Evolutionary conservation across 257 asterid species (phyloP).

Genomic region (Salvia splendens): DNA sequence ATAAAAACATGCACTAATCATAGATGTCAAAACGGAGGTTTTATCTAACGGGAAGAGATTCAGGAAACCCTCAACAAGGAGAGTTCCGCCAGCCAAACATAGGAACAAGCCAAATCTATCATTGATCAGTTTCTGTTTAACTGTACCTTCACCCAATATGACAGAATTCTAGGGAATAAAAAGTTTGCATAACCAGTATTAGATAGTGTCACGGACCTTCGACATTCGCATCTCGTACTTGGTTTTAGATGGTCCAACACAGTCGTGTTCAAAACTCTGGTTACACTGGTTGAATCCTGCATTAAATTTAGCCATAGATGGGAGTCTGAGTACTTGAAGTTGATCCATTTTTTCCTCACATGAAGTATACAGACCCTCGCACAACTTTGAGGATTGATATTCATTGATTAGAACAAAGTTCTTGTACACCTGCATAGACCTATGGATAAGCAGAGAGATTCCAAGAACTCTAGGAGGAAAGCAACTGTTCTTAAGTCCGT

Average conservation of each 20-base stretch:
- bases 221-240: slow-evolving; percentile 83
- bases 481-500: slow-evolving; percentile 12
- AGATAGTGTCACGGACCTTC: slow-evolving; percentile 55
- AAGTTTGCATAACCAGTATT: slow-evolving; percentile 12
- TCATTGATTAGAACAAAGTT: slow-evolving; percentile 69
- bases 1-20: background rate
- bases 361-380: slow-evolving; percentile 72
- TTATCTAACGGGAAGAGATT: too few relatives aligned
- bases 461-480: slow-evolving; percentile 2
- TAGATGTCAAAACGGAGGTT: background rate
- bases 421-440: slow-evolving; percentile 49
- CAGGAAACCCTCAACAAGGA: too few relatives aligned
- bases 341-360: slow-evolving; percentile 98
- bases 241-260: slow-evolving; percentile 88
- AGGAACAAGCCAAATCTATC: background rate
- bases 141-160: background rate
- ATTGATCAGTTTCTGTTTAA: background rate
- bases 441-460: slow-evolving; percentile 31
- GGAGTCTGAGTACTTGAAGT: slow-evolving; percentile 92
- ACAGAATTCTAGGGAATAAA: background rate
- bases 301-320: slow-evolving; percentile 96
- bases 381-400: slow-evolving; percentile 79
- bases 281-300: slow-evolving; percentile 93
- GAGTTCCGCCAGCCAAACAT: background rate
- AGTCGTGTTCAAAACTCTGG: slow-evolving; percentile 75